phyloP scores from a whole-genome alignment of 2,329 filamentous ascomycete genomes.

The Verticillium zaregamsianum region DNA sequence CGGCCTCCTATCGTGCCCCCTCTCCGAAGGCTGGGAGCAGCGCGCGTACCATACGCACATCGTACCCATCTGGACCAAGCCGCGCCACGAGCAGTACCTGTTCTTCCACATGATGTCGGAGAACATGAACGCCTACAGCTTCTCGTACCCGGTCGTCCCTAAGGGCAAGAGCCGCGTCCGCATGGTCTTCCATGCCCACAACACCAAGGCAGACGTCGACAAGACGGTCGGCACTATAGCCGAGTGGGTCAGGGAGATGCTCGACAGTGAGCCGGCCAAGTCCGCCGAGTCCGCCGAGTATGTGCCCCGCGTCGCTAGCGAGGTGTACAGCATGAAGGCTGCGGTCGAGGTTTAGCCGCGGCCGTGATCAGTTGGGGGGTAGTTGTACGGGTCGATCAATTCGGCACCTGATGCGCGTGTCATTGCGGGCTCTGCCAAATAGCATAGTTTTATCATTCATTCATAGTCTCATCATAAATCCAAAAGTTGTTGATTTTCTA shows the following conservation, averaged over 20 bases:
- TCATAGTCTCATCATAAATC: background rate
- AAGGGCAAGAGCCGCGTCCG: conserved; percentile 31
- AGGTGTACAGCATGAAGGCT: background rate
- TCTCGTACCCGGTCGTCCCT: conserved; percentile 35
- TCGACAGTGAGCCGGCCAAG: conserved; percentile 6
- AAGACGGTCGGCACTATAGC: conserved; percentile 6
- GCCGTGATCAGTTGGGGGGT: background rate
- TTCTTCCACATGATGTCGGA: conserved; percentile 18
- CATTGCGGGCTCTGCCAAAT: background rate
- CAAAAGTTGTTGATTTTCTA: background rate
- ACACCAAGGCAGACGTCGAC: conserved; percentile 29
- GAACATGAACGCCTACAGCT: conserved; percentile 18
- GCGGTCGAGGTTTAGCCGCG: background rate
- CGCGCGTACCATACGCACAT: conserved; percentile 22
- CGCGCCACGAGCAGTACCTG: conserved; percentile 17
- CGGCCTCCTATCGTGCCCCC: conserved; percentile 23
- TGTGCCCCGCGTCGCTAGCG: background rate
- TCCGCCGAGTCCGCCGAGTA: background rate
- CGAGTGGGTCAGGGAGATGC: conserved; percentile 12
- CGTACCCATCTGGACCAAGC: conserved; percentile 20
- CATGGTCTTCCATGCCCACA: conserved; percentile 34
- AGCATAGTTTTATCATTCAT: background rate
- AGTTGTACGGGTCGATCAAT: background rate
- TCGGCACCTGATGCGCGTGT: background rate
- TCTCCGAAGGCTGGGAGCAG: conserved; percentile 20